These are phyloP conservation scores for Hemerocallis citrina DNA, from an alignment of 106 monocot species.

Conservation along the genomic window DNA sequence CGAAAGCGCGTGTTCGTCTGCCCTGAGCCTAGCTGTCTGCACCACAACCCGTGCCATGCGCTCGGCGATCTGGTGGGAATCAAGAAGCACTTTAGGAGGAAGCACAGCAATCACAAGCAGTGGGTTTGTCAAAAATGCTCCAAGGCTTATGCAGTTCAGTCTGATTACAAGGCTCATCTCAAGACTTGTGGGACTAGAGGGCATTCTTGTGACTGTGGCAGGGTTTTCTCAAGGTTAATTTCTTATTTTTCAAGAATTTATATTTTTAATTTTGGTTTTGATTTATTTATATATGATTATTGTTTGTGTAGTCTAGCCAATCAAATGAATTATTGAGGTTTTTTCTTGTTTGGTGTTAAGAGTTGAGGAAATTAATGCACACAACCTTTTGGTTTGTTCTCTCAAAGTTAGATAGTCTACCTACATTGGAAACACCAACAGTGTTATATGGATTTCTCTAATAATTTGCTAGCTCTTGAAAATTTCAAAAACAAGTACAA, in stretches of 20 bases:
- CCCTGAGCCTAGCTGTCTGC: conserved; percentile 55
- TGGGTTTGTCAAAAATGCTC: conserved; percentile 55
- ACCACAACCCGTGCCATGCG: conserved; percentile 67
- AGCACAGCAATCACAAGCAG: conserved; percentile 49
- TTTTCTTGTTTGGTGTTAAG: no score
- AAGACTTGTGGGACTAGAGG: conserved; percentile 92
- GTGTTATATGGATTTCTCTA: no score
- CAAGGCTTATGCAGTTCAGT: conserved; percentile 62
- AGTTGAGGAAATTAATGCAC: no score
- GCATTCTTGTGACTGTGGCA: conserved; percentile 92
- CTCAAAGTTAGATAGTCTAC: no score
- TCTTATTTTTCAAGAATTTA: no score
- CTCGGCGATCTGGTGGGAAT: conserved; percentile 68
- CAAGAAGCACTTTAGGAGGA: conserved; percentile 72
- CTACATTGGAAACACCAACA: no score
- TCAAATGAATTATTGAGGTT: no score
- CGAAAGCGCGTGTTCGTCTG: conserved; percentile 59
- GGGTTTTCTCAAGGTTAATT: conserved; percentile 87
- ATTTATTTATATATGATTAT: neutral
- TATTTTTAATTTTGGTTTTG: neutral
- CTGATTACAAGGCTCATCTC: conserved; percentile 63
- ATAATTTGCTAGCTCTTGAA: no score
- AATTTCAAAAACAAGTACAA: no score
- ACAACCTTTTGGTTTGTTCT: no score
- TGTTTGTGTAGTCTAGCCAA: neutral